Evolutionary conservation across 805 yeast genomes (phyloP).

Genomic region (Millerago galiae): DNA sequence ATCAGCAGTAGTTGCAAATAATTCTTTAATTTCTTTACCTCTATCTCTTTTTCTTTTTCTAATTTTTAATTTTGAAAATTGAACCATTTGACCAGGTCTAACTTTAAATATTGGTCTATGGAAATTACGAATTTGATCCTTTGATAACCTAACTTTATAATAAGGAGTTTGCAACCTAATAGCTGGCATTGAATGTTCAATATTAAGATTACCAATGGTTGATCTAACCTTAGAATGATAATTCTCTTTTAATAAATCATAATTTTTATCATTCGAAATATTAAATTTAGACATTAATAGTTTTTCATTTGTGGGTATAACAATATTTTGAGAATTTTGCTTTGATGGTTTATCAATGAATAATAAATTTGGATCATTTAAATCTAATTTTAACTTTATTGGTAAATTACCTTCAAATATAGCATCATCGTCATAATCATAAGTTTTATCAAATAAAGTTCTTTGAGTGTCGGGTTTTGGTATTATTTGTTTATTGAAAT

Average conservation of each 20-base stretch:
- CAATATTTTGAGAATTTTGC: constrained; percentile 10
- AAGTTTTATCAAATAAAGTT: constrained; percentile 14
- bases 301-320: constrained; percentile 49
- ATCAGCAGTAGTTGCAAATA: constrained; percentile 66
- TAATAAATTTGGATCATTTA: constrained; percentile 81
- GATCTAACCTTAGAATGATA: constrained; percentile 90
- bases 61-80: constrained; percentile 64
- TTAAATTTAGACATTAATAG: constrained; percentile 58
- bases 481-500: background rate
- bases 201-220: constrained; percentile 81
- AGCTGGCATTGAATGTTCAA: constrained; percentile 91
- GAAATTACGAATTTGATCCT: constrained; percentile 63
- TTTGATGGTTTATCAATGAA: constrained; percentile 44
- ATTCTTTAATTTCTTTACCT: constrained; percentile 72
- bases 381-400: constrained; percentile 50
- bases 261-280: constrained; percentile 83
- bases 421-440: constrained; percentile 56
- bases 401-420: constrained; percentile 64
- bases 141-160: constrained; percentile 70
- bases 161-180: constrained; percentile 81
- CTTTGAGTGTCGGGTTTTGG: constrained; percentile 5
- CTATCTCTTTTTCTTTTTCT: constrained; percentile 87
- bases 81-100: constrained; percentile 71
- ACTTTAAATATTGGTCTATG: constrained; percentile 75
- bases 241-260: constrained; percentile 75